phyloP scores from a whole-genome alignment of 352 stramenopile species.

The Phytopythium sindhum region DNA sequence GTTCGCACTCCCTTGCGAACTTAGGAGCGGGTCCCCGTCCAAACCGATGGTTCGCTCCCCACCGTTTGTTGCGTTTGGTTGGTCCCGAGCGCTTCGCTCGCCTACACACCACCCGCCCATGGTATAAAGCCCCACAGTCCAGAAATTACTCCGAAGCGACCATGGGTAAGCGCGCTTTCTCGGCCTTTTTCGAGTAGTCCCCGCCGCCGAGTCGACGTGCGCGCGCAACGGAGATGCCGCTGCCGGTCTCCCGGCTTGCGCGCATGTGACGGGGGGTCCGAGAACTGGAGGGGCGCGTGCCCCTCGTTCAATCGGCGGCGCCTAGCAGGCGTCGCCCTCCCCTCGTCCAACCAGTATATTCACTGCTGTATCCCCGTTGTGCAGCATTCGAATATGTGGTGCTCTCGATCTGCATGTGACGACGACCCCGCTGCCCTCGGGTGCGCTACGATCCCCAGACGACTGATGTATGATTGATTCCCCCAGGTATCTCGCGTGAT shows the following conservation, averaged over 20 bases:
- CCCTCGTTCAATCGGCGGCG: conserved; percentile 5
- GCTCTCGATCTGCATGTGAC: conserved; percentile 21
- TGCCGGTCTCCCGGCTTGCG: conserved; percentile 7
- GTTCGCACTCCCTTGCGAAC: not conserved
- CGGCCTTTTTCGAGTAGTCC: conserved; percentile 6
- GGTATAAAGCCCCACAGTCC: conserved; percentile 31
- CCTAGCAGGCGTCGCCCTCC: conserved; percentile 18
- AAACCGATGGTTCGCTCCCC: not conserved
- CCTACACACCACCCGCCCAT: not conserved
- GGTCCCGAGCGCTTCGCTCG: conserved; percentile 3
- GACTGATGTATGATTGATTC: conserved; percentile 14
- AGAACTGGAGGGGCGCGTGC: not conserved
- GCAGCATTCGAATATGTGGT: conserved; percentile 82
- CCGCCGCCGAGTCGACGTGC: conserved; percentile 20
- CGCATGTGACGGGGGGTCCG: conserved; percentile 17
- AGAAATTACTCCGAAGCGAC: conserved; percentile 85
- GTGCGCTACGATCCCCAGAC: conserved; percentile 6
- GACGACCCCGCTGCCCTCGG: not conserved
- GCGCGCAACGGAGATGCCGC: conserved; percentile 33
- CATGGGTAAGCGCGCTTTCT: conserved; percentile 72
- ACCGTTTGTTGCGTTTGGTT: conserved; percentile 5
- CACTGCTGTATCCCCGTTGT: conserved; percentile 89
- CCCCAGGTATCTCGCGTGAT: conserved; percentile 99
- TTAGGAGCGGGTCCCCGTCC: not conserved
- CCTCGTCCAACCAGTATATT: conserved; percentile 41